Conservation (phyloP, 2,329 filamentous ascomycete species). For the Hypocreales sp. region DNA sequence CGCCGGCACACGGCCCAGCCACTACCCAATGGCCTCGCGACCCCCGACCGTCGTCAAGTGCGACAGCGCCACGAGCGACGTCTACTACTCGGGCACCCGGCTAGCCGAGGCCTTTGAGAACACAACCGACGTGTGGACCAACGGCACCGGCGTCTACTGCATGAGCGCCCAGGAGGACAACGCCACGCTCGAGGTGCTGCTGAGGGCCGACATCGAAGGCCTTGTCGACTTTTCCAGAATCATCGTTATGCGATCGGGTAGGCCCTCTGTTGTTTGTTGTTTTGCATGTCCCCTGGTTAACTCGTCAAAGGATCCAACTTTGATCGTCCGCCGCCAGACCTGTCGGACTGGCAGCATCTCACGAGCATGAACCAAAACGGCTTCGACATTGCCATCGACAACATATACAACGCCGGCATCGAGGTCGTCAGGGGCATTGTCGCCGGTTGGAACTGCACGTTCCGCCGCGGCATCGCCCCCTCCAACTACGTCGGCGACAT, state of each 20-base stretch:
- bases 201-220: slow-evolving; percentile 40
- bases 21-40: slow-evolving; percentile 25
- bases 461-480: slow-evolving; percentile 37
- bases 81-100: slow-evolving; percentile 50
- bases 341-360: slow-evolving; percentile 42
- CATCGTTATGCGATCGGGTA: slow-evolving; percentile 50
- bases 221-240: slow-evolving; percentile 50
- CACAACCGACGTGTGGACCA: slow-evolving; percentile 47
- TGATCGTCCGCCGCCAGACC: slow-evolving; percentile 47
- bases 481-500: slow-evolving; percentile 58
- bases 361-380: slow-evolving; percentile 45
- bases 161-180: slow-evolving; percentile 61
- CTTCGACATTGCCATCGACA: slow-evolving; percentile 46
- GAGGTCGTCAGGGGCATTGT: slow-evolving; percentile 51
- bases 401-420: slow-evolving; percentile 51
- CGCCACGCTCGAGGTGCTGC: slow-evolving; percentile 48
- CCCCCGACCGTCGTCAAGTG: slow-evolving; percentile 45
- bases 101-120: slow-evolving; percentile 51
- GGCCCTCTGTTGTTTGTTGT: no score
- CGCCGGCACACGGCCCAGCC: slow-evolving; percentile 16
- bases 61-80: slow-evolving; percentile 55
- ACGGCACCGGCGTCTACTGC: slow-evolving; percentile 53
- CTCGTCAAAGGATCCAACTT: slow-evolving; percentile 58
- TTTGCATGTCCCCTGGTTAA: no score
- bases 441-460: slow-evolving; percentile 42